Percentiles rank a stretch among this genome's conserved stretches.
Conservation (phyloP, 345 rosid genomes). For the Lenwebbia sp. region DNA sequence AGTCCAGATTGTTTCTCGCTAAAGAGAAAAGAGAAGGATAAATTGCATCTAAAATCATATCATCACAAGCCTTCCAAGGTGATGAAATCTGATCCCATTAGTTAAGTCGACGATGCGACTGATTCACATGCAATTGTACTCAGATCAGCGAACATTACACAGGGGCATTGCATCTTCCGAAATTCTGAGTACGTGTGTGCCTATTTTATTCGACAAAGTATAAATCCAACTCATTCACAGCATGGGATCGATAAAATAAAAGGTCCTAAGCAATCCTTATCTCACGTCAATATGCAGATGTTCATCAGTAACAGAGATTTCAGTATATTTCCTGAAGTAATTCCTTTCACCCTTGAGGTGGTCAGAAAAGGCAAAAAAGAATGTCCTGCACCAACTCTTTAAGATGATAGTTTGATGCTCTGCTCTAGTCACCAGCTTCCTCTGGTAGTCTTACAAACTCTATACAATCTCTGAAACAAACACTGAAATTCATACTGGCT, state of each 20-base stretch:
- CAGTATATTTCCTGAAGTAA: background rate
- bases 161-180: background rate
- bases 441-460: too few relatives aligned
- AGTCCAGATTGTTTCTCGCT: background rate
- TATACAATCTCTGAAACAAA: too few relatives aligned
- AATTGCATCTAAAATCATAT: background rate
- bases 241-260: background rate
- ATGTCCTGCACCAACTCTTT: too few relatives aligned
- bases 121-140: background rate
- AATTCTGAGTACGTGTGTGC: too few relatives aligned
- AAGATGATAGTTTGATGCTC: too few relatives aligned
- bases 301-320: background rate
- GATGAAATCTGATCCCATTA: background rate
- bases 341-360: background rate
- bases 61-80: background rate
- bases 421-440: too few relatives aligned
- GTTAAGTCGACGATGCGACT: background rate
- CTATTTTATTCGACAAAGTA: accelerated
- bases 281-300: background rate
- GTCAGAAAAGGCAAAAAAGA: too few relatives aligned
- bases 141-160: background rate
- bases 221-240: background rate
- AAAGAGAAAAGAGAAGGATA: background rate
- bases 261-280: background rate
- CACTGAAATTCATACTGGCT: background rate